A percentile compares a stretch with the other conserved stretches of the same genome.
Conservation (phyloP, 1,139 yeast species). For the Yamadazyma sp. region DNA sequence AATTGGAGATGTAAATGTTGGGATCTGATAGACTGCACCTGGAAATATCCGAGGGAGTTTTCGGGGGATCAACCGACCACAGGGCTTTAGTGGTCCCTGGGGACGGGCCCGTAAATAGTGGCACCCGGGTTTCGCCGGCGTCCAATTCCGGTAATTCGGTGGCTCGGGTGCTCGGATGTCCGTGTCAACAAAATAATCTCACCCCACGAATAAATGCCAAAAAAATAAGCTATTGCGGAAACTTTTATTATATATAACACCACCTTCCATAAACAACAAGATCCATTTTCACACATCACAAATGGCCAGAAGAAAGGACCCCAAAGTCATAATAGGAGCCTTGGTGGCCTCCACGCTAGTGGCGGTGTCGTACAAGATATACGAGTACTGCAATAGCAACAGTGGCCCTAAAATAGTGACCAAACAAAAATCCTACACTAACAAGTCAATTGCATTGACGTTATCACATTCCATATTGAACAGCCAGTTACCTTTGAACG, state of each 20-base stretch:
- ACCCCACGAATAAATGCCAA: too few relatives aligned
- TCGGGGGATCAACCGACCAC: background rate
- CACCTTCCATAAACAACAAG: too few relatives aligned
- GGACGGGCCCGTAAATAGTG: background rate
- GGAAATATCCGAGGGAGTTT: background rate
- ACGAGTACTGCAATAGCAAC: slow-evolving; percentile 19
- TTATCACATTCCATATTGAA: slow-evolving; percentile 44
- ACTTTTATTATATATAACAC: too few relatives aligned
- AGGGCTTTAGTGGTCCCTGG: background rate
- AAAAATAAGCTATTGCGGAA: too few relatives aligned
- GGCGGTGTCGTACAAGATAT: slow-evolving; percentile 37
- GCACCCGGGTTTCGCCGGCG: too few relatives aligned
- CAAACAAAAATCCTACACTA: slow-evolving; percentile 23
- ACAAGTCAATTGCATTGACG: slow-evolving; percentile 44
- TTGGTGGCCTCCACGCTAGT: slow-evolving; percentile 37
- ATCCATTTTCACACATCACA: too few relatives aligned
- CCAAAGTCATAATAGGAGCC: slow-evolving; percentile 36
- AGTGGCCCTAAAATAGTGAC: slow-evolving; percentile 2
- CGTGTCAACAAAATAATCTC: slow-evolving; percentile 1
- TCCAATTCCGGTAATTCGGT: background rate
- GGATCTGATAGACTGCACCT: background rate
- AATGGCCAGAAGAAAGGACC: slow-evolving; percentile 24
- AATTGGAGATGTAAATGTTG: background rate
- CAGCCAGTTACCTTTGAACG: slow-evolving; percentile 40
- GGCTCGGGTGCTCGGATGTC: slow-evolving; percentile 1